These are phyloP conservation scores for Aspergillus eucalypticola DNA, from an alignment of 2,329 filamentous ascomycete genomes.

Conservation along the genomic window DNA sequence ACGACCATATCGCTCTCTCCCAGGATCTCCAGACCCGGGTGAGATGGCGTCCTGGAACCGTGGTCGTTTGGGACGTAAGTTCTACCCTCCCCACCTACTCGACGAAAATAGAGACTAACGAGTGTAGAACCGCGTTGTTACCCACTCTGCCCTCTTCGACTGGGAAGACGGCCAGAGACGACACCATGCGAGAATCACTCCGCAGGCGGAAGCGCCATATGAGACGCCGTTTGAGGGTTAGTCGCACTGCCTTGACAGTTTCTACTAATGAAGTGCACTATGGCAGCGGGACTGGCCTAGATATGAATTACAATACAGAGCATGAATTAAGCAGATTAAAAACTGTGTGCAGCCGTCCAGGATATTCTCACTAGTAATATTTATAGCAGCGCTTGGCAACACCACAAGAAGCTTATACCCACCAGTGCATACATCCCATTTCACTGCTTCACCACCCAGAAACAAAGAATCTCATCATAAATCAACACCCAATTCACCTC, in stretches of 20 bases:
- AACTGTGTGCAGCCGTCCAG: background rate
- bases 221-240: conserved; percentile 63
- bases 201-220: conserved; percentile 74
- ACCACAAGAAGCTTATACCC: no score
- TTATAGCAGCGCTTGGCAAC: no score
- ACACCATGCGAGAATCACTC: conserved; percentile 79
- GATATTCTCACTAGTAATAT: background rate
- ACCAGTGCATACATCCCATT: no score
- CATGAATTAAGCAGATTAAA: background rate
- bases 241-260: background rate
- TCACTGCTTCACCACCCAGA: no score
- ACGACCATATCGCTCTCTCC: conserved; percentile 70
- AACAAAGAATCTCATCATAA: no score
- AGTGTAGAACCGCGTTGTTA: conserved; percentile 67
- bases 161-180: conserved; percentile 78
- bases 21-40: conserved; percentile 73
- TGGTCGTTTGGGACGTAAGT: conserved; percentile 76
- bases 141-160: conserved; percentile 77
- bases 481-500: no score
- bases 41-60: conserved; percentile 76
- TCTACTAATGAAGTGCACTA: background rate
- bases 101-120: conserved; percentile 10
- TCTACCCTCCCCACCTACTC: conserved; percentile 7
- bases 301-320: background rate
- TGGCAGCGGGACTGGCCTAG: background rate